Conservation (phyloP, 495 filamentous ascomycete genomes). For the Tuber umbilicatum region DNA sequence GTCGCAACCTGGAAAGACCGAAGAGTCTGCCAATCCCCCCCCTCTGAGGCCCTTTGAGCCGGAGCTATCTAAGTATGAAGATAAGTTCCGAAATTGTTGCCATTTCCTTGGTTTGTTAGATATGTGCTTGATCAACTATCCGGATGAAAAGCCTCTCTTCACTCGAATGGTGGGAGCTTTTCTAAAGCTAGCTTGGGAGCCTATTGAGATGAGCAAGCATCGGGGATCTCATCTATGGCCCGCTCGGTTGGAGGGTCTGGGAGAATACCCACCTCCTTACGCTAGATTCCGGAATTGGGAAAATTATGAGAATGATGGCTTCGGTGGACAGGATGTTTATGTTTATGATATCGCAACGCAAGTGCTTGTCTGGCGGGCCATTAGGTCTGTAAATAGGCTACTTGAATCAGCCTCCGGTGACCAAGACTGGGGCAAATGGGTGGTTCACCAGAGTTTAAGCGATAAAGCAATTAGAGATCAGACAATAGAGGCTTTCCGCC, state of each 20-base stretch:
- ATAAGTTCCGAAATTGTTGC: constrained; percentile 4
- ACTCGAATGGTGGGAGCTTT: not conserved
- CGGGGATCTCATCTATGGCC: not conserved
- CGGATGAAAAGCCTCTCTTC: not conserved
- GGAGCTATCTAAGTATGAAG: not conserved
- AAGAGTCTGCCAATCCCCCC: not conserved
- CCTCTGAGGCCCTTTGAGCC: not conserved
- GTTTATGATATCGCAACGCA: not conserved
- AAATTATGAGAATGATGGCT: not conserved
- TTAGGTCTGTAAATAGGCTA: not conserved
- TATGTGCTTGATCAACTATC: not conserved
- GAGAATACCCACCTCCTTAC: not conserved
- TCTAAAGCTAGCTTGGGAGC: constrained; percentile 1
- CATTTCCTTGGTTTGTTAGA: not conserved
- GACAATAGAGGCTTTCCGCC: not conserved
- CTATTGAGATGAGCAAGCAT: constrained; percentile 2
- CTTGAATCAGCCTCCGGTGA: not conserved
- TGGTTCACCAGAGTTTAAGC: not conserved
- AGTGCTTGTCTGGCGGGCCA: not conserved
- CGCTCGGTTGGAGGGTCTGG: not conserved
- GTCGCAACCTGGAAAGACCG: not conserved
- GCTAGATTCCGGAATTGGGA: not conserved
- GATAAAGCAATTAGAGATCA: not conserved
- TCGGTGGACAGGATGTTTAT: not conserved
- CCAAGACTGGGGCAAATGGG: not conserved